These are phyloP conservation scores for Aureobasidium sp. DNA, from an alignment of 2,329 filamentous ascomycete species.

Conservation along the genomic window DNA sequence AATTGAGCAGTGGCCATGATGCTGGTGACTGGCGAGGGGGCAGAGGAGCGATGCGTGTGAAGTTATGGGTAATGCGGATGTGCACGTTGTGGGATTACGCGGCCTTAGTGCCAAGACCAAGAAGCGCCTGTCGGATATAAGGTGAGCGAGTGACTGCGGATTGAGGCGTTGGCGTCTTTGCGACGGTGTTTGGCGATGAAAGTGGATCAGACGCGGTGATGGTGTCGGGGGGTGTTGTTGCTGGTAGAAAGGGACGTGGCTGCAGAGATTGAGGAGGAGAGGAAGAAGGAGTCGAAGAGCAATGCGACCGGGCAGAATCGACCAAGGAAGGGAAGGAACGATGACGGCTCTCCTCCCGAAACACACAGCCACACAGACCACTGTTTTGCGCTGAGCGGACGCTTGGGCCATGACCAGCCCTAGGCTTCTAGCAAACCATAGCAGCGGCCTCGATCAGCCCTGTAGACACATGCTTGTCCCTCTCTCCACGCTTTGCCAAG, in stretches of 20 bases:
- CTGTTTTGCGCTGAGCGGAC: neutral
- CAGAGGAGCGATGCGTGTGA: conserved; percentile 15
- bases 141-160: conserved; percentile 1
- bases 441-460: conserved; percentile 3
- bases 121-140: neutral
- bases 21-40: neutral
- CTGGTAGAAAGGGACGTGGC: neutral
- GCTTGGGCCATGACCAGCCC: neutral
- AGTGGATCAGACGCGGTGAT: neutral
- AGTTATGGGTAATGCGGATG: conserved; percentile 14
- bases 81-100: conserved; percentile 15
- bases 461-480: neutral
- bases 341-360: conserved; percentile 4
- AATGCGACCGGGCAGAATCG: conserved; percentile 7
- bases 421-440: neutral
- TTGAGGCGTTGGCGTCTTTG: neutral
- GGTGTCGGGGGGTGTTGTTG: neutral
- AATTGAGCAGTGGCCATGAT: conserved; percentile 19
- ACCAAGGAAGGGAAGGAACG: conserved; percentile 4
- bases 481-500: conserved; percentile 8
- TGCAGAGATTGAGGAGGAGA: neutral
- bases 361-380: conserved; percentile 10
- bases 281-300: conserved; percentile 5
- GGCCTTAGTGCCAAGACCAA: conserved; percentile 14
- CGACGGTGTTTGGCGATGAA: neutral